Evolutionary conservation across 164 flowering plant species (phyloP), one percentile per base, ranked within the genome.

Genomic region (Tetracentron sinense): DNA sequence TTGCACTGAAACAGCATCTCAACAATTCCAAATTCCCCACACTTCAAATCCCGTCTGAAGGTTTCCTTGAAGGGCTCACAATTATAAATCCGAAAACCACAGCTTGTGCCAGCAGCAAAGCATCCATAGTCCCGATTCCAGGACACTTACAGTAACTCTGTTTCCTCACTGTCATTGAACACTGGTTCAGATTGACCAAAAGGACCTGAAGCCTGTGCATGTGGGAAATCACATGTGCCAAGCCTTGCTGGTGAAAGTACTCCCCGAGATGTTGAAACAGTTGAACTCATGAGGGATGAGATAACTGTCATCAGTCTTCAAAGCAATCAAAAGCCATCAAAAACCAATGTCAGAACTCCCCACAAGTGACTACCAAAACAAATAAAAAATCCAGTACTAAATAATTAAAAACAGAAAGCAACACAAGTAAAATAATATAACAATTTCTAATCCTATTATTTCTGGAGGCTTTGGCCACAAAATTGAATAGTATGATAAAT

Each of bases 101-200:
- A 65, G 60, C 74, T 80, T 20, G 86, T 82, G 22, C 84, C 88
- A 14, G 83, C 86, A 31, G 88, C 79, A 69, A 84, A 80, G 74
- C 86, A 84, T 64, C 80, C 76, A 59, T 70, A 78, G 58, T 84
- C 88, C 74, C 82, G 88, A 73, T 80, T 84, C 88, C 88, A 84
- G 27, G 86, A 77, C 56, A 78, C 81, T 16, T 76, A 78, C 25
- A 76, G 63, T 31, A 84, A 62, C 54, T 81, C 82, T n/a, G 72
- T 38, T 54, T 75, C 82, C 29, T 78, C 84, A 64, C 35, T 62
- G n/a, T 77, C 81, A 60, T 46, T 72, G 20, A 65, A 55, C 22
- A 78, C 81, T 33, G 68, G 52, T 47, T 76, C 76, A 55, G 74
- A 15, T 31, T 55, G 74, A 63, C 35, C 54, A 61, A 64, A 72